Percentiles rank a stretch among this genome's conserved stretches.
phyloP scores from a whole-genome alignment of 2,329 filamentous ascomycete species.

The Aureobasidium sp. region DNA sequence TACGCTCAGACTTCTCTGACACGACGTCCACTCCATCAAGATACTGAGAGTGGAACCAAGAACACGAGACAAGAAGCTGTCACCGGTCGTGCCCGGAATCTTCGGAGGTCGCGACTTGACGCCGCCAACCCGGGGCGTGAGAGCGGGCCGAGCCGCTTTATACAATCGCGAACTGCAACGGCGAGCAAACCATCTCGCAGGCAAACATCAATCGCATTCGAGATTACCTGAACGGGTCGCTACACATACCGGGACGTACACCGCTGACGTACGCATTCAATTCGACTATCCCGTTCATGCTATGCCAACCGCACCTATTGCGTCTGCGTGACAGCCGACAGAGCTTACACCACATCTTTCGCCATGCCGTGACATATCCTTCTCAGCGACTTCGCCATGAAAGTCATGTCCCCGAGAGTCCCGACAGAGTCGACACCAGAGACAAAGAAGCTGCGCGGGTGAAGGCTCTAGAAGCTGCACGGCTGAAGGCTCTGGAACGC shows the following conservation, averaged over 20 bases:
- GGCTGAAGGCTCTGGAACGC: neutral
- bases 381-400: neutral
- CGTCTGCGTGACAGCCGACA: conserved; percentile 10
- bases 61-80: neutral
- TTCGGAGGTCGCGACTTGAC: neutral
- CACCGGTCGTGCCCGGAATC: neutral
- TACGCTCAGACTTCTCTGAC: too few relatives aligned
- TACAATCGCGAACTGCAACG: neutral
- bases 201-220: neutral
- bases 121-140: neutral
- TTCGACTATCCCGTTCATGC: conserved; percentile 3
- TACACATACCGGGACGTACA: neutral
- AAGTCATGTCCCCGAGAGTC: too few relatives aligned
- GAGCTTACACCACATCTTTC: neutral
- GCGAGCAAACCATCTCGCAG: neutral
- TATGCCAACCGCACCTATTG: neutral
- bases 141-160: neutral
- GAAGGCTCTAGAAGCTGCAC: neutral
- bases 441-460: neutral
- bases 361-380: neutral
- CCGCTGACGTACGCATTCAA: neutral
- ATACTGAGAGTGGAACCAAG: neutral
- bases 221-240: neutral
- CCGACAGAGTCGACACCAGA: neutral
- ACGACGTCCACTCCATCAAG: too few relatives aligned